Conservation (phyloP, 176 grass and related monocot genomes). For the Areca catechu region DNA sequence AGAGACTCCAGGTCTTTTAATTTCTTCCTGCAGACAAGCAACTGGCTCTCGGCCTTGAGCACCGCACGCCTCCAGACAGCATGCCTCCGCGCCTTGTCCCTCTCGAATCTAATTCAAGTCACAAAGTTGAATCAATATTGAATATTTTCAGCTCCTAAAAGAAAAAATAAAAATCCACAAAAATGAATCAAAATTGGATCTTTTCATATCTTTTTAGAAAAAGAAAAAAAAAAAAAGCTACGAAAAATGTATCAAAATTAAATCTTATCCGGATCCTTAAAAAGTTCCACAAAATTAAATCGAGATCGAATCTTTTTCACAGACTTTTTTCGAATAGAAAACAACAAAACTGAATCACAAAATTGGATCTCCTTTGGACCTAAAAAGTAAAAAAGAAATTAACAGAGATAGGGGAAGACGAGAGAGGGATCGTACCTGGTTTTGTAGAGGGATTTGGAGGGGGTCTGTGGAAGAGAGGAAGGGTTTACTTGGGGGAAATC, state of each 20-base stretch:
- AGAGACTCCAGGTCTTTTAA: slow-evolving; percentile 38
- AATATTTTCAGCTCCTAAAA: not conserved
- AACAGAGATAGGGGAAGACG: not conserved
- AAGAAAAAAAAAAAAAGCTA: no score
- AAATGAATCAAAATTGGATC: slow-evolving; percentile 1
- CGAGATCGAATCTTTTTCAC: no score
- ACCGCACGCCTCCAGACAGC: slow-evolving; percentile 36
- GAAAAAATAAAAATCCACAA: not conserved
- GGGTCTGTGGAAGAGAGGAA: slow-evolving; percentile 15
- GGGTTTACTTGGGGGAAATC: slow-evolving; percentile 45
- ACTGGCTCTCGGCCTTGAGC: slow-evolving; percentile 47
- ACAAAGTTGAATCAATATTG: not conserved
- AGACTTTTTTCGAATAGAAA: no score
- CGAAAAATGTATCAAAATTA: no score
- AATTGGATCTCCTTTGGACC: not conserved
- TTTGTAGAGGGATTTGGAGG: slow-evolving; percentile 72
- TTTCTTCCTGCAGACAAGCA: slow-evolving; percentile 37
- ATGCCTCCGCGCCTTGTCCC: slow-evolving; percentile 48
- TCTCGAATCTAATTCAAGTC: slow-evolving; percentile 52
- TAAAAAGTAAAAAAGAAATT: not conserved
- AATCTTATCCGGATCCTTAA: no score
- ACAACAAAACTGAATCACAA: not conserved
- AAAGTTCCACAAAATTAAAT: no score
- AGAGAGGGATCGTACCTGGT: slow-evolving; percentile 28
- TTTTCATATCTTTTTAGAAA: not conserved